Conservation (phyloP, 768 basidiomycete species). For the Artomyces pyxidatus region DNA sequence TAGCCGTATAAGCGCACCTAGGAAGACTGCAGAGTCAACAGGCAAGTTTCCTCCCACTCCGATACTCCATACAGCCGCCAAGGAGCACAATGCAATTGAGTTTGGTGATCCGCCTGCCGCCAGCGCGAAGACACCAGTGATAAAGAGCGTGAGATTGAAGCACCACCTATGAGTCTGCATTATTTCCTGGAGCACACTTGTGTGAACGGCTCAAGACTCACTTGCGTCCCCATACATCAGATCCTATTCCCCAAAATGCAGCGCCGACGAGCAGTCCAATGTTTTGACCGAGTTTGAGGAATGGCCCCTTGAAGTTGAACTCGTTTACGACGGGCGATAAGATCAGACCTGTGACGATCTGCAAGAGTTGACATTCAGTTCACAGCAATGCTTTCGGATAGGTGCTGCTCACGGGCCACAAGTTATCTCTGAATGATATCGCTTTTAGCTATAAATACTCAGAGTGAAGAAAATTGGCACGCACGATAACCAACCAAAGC, state of each 20-base stretch:
- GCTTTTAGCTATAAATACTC: background rate
- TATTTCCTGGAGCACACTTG: background rate
- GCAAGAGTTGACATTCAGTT: background rate
- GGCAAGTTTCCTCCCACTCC: constrained; percentile 71
- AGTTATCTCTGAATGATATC: constrained; percentile 43
- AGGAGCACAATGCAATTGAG: constrained; percentile 39
- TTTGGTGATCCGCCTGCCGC: constrained; percentile 54
- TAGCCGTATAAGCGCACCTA: constrained; percentile 35
- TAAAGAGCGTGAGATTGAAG: constrained; percentile 63
- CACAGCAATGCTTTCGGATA: background rate
- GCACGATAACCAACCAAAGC: constrained; percentile 69
- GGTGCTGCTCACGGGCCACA: constrained; percentile 47
- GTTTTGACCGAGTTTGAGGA: constrained; percentile 63
- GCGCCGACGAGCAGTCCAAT: constrained; percentile 65
- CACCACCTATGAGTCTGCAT: constrained; percentile 35
- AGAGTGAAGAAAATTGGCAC: constrained; percentile 18
- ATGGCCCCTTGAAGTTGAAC: constrained; percentile 52
- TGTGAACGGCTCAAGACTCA: constrained; percentile 18
- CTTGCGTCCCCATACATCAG: constrained; percentile 68
- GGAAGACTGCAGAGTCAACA: constrained; percentile 69
- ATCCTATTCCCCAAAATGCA: constrained; percentile 58
- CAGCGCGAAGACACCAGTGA: constrained; percentile 58
- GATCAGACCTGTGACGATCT: constrained; percentile 62
- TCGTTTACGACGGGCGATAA: constrained; percentile 56
- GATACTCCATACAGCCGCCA: constrained; percentile 52